Base-by-base conservation (phyloP, 106 monocot species). In the Dendrobium officinale region DNA sequence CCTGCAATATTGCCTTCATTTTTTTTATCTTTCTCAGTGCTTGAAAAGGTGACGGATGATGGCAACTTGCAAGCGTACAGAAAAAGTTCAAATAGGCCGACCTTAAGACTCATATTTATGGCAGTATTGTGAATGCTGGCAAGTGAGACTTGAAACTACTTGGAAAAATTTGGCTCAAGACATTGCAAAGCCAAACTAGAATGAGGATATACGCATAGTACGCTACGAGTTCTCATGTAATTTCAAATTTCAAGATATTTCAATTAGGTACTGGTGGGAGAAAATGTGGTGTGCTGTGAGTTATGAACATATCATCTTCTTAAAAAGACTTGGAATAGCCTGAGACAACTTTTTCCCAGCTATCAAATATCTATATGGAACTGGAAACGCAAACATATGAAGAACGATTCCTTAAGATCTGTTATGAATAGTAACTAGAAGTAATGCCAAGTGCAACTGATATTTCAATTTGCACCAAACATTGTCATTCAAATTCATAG, bases 1-100 rank as follows among this genome's bases (percentile, higher is more conserved):
- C 86, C 98, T 99, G 90, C 88, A 91, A 58, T 26, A 70, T 44
- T 79, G 48, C 41, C 15, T 79, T 24, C 40, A 61, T 45, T 81
- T 37, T 81, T 37, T 31, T 42, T 31, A 16, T 72, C 24, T 42
- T 51, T 31, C 7, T 75, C 19, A 55, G 15, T 10, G 49, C 67
- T 47, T 31, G 27, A 29, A 43, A 78, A 72, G 55, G 49, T 55
- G 70, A 56, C 54, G 16, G 16, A 48, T 42, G 20, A 26, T 42
- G 55, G 10, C 16, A 45, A 43, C 44, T 42, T 49, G 5, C 76
- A 49, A 51, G 44, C 5, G 18, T 56, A 13, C 0, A 2, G 13
- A 22, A 20, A 20, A 43, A 58, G 13, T 29, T 40, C 9, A 6
- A 55, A 42, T 18, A 75, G 51, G 24, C 42, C 26, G 31, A 31